Conservation (phyloP, 768 basidiomycete species). For the Calocera viscosa region DNA sequence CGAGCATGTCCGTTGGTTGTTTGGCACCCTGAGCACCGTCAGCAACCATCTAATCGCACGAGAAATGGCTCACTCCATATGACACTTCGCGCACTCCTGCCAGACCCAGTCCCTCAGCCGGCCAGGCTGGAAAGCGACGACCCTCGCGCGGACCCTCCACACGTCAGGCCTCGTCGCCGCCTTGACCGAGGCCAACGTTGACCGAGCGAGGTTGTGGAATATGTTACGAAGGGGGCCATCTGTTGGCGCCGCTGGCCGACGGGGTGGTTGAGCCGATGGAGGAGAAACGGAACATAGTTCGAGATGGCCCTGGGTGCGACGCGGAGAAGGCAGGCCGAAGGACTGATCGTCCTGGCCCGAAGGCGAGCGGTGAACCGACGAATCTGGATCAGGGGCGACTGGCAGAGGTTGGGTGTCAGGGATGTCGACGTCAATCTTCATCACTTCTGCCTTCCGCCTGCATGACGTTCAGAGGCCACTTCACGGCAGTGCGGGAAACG, state of each 20-base stretch:
- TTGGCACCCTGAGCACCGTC: not conserved
- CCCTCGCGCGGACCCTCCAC: not conserved
- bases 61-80: not conserved
- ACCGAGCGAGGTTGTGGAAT: not conserved
- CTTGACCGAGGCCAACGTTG: not conserved
- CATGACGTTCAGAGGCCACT: not conserved
- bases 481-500: not conserved
- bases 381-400: not conserved
- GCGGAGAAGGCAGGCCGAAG: not conserved
- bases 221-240: not conserved
- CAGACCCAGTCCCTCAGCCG: not conserved
- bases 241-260: no score
- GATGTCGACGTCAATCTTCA: not conserved
- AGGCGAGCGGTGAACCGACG: not conserved
- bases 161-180: not conserved
- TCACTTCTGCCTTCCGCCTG: not conserved
- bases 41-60: not conserved
- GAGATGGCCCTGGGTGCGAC: not conserved
- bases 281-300: not conserved
- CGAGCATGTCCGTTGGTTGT: not conserved
- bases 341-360: not conserved
- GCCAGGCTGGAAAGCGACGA: not conserved
- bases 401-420: not conserved
- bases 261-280: not conserved
- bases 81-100: not conserved